Evolutionary conservation across 768 basidiomycete genomes (phyloP).

Genomic region (Vararia minispora): DNA sequence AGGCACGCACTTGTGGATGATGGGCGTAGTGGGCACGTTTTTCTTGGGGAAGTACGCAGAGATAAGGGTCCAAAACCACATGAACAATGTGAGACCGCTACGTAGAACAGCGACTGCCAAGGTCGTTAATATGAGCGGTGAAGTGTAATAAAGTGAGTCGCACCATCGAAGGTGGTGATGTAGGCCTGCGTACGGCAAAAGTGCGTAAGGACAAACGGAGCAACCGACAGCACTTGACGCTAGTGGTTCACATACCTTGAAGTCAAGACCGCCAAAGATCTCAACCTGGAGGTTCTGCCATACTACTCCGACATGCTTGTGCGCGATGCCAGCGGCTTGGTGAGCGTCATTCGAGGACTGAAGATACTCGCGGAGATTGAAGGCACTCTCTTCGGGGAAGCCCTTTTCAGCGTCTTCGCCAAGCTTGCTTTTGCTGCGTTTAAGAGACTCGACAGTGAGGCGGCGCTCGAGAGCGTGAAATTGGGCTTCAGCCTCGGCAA

Average conservation of each 20-base stretch:
- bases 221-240: no score
- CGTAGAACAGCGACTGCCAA: no score
- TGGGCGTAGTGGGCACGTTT: not conserved
- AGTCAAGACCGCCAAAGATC: conserved; percentile 41
- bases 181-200: no score
- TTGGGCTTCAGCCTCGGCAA: conserved; percentile 1
- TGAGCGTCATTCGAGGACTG: conserved; percentile 55
- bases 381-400: conserved; percentile 21
- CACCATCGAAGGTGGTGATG: no score
- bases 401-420: not conserved
- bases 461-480: not conserved
- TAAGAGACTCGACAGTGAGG: not conserved
- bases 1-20: conserved; percentile 6
- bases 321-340: conserved; percentile 53
- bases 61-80: conserved; percentile 1
- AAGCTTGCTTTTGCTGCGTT: not conserved
- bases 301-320: conserved; percentile 67
- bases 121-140: no score
- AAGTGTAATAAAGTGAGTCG: no score
- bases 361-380: conserved; percentile 61
- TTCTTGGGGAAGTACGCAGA: not conserved
- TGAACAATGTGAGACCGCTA: conserved; percentile 2
- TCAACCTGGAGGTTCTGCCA: conserved; percentile 63
- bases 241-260: conserved; percentile 33
- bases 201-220: no score